Base-by-base conservation (phyloP, 1,139 yeast genomes). In the Zygosaccharomyces sapae region DNA sequence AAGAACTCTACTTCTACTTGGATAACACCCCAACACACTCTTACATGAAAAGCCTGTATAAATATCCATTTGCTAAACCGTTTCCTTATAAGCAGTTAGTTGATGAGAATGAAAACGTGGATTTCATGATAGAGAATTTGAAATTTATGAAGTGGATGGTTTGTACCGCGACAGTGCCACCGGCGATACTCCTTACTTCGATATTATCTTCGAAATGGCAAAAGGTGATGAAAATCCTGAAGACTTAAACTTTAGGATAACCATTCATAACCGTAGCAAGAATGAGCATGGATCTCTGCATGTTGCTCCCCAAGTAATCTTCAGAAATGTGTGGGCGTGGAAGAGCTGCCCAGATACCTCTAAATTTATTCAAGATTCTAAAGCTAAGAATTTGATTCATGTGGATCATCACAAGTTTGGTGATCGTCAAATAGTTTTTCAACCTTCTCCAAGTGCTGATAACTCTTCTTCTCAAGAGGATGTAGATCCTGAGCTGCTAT, bases 251-350 rank as follows among this genome's bases (percentile, higher is more conserved):
- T 89, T 90, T 70, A 75, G 96, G 62, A 77, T 90, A 56, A 89
- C 97, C 4, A 96, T 96, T 34, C 86, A 86, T 65, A 90, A 90
- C 65, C 75, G 97, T 57, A 83, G 95, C 35, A 79, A 79, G 45
- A 81, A 31, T 13, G 51, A 85, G 49, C 77, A 94, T 2, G 96
- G 96, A 22, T 96, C 96, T 1, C 71, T 90, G 53, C 96, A 89
- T 67, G 76, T 90, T 44, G 68, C 86, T 50, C 97, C 97, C 5
- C 97, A 90, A 59, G 70, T 86, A 41, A 81, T 85, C 56, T 87
- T 84, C 68, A 79, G 97, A 70, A 90, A 90, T 67, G 87, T 95
- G 24, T 90, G 97, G 97, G 73, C 84, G 12, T 90, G 97, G 96
- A 49, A 55, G 30, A 51, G 51, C 13, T 79, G 77, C 49, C 77